Percentiles rank a stretch among this genome's conserved stretches.
These are phyloP conservation scores for Chaetomium sp. DNA, from an alignment of 2,329 filamentous ascomycete species.

Conservation along the genomic window DNA sequence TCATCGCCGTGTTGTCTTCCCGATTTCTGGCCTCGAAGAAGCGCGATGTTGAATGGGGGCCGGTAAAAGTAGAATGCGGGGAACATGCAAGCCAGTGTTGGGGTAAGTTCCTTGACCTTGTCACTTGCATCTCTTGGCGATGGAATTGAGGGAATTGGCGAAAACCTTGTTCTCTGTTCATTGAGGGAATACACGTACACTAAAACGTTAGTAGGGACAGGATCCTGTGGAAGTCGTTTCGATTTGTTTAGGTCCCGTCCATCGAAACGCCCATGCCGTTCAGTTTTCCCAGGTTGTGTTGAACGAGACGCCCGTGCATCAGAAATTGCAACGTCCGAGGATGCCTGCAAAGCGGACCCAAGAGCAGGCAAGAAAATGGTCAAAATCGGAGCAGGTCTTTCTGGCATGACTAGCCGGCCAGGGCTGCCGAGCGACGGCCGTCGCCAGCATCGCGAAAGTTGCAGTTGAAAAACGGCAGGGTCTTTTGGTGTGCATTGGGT, in stretches of 20 bases:
- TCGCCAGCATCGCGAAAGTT: neutral
- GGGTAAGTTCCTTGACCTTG: neutral
- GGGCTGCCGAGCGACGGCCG: neutral
- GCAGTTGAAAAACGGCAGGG: constrained; percentile 1
- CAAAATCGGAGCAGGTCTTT: no score
- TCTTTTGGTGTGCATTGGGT: neutral
- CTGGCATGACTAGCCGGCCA: no score
- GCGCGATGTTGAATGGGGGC: no score
- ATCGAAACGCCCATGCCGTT: no score
- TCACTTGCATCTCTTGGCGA: constrained; percentile 5
- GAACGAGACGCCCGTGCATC: no score
- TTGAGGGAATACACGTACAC: no score
- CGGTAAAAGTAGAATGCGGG: constrained; percentile 8
- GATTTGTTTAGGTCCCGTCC: no score
- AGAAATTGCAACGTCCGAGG: constrained; percentile 10
- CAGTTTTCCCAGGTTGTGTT: no score
- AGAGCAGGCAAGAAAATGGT: constrained; percentile 5
- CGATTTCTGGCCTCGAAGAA: neutral
- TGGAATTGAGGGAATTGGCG: constrained; percentile 1
- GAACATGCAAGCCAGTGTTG: neutral
- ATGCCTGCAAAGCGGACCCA: constrained; percentile 10
- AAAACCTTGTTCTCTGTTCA: neutral
- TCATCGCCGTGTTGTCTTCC: neutral
- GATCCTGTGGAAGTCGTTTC: no score
- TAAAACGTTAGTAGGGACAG: no score